These are phyloP conservation scores for Pythium dissotocum DNA, from an alignment of 352 stramenopile genomes.

Conservation along the genomic window DNA sequence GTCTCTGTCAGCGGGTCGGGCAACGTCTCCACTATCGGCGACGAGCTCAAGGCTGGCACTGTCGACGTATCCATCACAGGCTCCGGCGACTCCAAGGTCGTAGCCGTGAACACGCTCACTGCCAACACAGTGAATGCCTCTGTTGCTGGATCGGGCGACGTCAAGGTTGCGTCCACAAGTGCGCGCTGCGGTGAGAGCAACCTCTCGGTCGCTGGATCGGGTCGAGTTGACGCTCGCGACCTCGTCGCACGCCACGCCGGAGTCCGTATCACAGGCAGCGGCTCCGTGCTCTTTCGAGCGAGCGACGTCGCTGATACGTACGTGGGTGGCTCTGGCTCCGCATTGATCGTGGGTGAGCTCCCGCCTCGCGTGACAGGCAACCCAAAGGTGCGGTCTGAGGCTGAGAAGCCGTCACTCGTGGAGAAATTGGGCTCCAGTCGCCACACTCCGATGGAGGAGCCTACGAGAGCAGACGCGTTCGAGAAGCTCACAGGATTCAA, in stretches of 20 bases:
- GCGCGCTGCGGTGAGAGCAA: constrained; percentile 16
- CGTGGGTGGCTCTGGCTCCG: constrained; percentile 22
- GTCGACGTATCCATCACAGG: constrained; percentile 24
- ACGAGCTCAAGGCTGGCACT: constrained; percentile 12
- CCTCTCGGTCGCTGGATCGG: constrained; percentile 31
- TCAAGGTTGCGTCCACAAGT: constrained; percentile 19
- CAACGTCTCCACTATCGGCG: constrained; percentile 15
- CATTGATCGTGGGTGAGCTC: constrained; percentile 21
- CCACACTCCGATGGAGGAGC: neutral
- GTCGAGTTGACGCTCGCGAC: constrained; percentile 27
- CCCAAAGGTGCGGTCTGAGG: neutral
- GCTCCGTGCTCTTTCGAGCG: constrained; percentile 21
- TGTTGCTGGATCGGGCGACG: constrained; percentile 27
- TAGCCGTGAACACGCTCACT: constrained; percentile 21
- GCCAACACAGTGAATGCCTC: constrained; percentile 19
- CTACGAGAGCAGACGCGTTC: constrained; percentile 15
- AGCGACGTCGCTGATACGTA: constrained; percentile 6
- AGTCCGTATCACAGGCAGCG: constrained; percentile 25
- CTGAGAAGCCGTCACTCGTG: constrained; percentile 17
- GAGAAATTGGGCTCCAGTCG: constrained; percentile 5
- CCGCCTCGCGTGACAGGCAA: constrained; percentile 13
- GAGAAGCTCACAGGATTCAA: constrained; percentile 15
- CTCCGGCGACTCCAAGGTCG: constrained; percentile 28
- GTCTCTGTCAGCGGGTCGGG: constrained; percentile 17
- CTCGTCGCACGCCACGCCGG: constrained; percentile 15